Base-by-base conservation (phyloP, 1,284 basidiomycete species). In the Ustilago loliicola region DNA sequence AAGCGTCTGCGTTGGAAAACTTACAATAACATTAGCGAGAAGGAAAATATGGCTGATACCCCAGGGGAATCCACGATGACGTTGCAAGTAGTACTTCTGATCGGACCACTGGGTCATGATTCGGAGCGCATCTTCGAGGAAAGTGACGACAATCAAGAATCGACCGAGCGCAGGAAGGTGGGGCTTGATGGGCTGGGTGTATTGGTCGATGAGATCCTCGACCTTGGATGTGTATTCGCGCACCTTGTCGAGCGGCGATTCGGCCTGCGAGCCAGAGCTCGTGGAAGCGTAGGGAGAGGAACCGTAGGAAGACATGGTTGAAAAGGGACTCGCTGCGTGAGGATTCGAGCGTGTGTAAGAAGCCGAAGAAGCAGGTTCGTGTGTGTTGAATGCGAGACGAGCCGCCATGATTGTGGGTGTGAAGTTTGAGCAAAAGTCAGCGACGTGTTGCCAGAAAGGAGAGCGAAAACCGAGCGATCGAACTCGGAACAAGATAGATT, bases 81-180 rank as follows among this genome's bases (percentile, higher is more conserved):
- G 84, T 76, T 87, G 81, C 30, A 94, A 94, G 82, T 77, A 83
- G 56, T 74, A 78, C 50, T 96, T 90, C 88, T 99, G 96, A 88
- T 99, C 96, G 60, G 90, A 87, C 94, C 95, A 98, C 87, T 98
- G 96, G 11, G 95, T 94, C 72, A 94, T 76, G 87, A 99, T 99
- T 80, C 96, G 90, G 85, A 97, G 88, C 13, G 96, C 94, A 87
- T 99, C 96, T 89, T 99, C 96, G 86, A 96, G 89, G 89, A 99
- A 99, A 6, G 96, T 99, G 50, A 97, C 95, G 63, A 99, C 95
- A 87, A 99, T 99, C 78, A 99, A 88, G 88, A 98, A 98, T 79
- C 97, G 91, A 72, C 95, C 97, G 86, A 98, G 92, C 57, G 94
- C 92, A 32, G 97, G 96, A 82, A 99, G 90, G 87, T 96, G 93